Percentiles rank a stretch among this genome's conserved stretches.
Evolutionary conservation across 148 eudicot species (phyloP).

Genomic region (Rhododendron williamsianum): DNA sequence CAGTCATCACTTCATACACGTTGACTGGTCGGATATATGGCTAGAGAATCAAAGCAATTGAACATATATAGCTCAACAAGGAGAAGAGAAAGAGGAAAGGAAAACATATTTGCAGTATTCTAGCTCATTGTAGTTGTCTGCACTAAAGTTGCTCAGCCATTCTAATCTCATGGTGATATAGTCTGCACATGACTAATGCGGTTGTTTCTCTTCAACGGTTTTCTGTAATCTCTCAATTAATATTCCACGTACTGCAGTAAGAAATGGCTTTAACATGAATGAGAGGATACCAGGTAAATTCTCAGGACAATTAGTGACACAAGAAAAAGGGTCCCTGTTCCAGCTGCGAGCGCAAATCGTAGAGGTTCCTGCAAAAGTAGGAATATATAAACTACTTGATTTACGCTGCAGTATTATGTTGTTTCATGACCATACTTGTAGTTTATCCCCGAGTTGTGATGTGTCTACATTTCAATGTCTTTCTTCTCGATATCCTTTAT

Average conservation of each 20-base stretch:
- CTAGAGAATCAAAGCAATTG: neutral
- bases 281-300: conserved; percentile 70
- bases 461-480: neutral
- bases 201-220: neutral
- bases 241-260: neutral
- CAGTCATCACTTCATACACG: neutral
- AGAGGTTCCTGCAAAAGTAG: conserved; percentile 73
- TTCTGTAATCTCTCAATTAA: neutral
- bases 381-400: neutral
- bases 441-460: neutral
- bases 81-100: neutral
- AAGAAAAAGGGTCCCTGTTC: conserved; percentile 83
- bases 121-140: neutral
- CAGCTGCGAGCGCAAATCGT: conserved; percentile 71
- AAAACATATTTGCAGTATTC: neutral
- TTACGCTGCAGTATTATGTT: neutral
- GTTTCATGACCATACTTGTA: neutral
- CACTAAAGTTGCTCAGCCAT: neutral
- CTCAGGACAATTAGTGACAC: conserved; percentile 79
- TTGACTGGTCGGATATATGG: neutral
- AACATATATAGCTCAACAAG: neutral
- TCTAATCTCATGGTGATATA: neutral
- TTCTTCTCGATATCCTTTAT: neutral
- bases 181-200: neutral
- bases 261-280: conserved; percentile 2